Evolutionary conservation across 371 early-diverging fungal species (phyloP).

Genomic region (Mucor mucedo): DNA sequence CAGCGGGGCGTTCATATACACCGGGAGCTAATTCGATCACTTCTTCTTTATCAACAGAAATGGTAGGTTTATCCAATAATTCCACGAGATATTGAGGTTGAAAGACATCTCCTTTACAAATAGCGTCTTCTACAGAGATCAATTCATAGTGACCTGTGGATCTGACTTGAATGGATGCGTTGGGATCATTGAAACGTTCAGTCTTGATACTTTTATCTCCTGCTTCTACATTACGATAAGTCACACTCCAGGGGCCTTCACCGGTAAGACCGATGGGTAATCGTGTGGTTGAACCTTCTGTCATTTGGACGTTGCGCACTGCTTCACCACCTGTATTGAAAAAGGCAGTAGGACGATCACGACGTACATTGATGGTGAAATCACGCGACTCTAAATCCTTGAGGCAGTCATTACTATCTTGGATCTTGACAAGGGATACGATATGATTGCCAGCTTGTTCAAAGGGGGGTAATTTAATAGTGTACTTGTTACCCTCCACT

Average conservation of each 20-base stretch:
- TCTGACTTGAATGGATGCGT: slow-evolving; percentile 42
- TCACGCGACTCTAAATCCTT: slow-evolving; percentile 53
- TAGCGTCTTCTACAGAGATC: slow-evolving; percentile 46
- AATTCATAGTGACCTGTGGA: slow-evolving; percentile 50
- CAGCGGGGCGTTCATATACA: slow-evolving; percentile 42
- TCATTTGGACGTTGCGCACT: slow-evolving; percentile 28
- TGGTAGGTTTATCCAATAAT: slow-evolving; percentile 48
- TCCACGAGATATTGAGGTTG: slow-evolving; percentile 37
- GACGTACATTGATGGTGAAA: slow-evolving; percentile 51
- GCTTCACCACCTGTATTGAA: slow-evolving; percentile 35
- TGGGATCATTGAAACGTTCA: slow-evolving; percentile 43
- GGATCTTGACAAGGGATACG: slow-evolving; percentile 49
- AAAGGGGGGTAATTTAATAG: slow-evolving; percentile 43
- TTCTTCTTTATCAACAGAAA: slow-evolving; percentile 40
- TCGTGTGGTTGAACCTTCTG: slow-evolving; percentile 37
- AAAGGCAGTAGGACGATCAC: slow-evolving; percentile 53
- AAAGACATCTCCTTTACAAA: slow-evolving; percentile 51
- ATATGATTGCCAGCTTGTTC: slow-evolving; percentile 45
- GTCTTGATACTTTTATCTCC: slow-evolving; percentile 22
- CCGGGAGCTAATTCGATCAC: slow-evolving; percentile 17
- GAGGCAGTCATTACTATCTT: slow-evolving; percentile 49
- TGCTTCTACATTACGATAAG: slow-evolving; percentile 42
- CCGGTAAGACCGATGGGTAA: slow-evolving; percentile 53
- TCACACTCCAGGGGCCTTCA: slow-evolving; percentile 52
- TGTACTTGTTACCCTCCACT: slow-evolving; percentile 33